Conservation (phyloP, 805 yeast genomes). For the Soucietia sequanensis region DNA sequence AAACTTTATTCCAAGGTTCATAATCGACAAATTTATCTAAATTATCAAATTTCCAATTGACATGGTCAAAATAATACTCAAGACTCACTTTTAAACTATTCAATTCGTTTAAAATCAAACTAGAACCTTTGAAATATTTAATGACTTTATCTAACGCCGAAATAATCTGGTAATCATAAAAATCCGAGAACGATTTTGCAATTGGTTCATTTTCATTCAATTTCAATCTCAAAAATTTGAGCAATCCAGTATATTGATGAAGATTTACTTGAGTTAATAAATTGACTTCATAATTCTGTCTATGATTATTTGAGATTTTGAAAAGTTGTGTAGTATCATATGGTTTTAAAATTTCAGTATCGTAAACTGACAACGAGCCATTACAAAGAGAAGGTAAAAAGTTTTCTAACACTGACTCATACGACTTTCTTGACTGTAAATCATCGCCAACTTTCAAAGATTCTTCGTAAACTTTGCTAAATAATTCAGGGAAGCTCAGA, state of each 20-base stretch:
- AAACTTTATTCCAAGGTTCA: constrained; percentile 4
- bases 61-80: constrained; percentile 1
- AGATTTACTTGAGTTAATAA: constrained; percentile 13
- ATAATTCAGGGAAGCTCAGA: constrained; percentile 8
- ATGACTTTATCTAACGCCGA: constrained; percentile 10
- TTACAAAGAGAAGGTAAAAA: constrained; percentile 8
- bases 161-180: constrained; percentile 4
- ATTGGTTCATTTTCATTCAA: neutral
- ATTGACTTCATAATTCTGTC: constrained; percentile 20
- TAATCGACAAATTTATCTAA: constrained; percentile 9
- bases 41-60: constrained; percentile 6
- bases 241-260: constrained; percentile 14
- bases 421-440: neutral
- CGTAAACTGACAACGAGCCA: constrained; percentile 6
- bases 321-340: constrained; percentile 5
- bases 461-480: constrained; percentile 6
- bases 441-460: neutral
- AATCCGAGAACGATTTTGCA: neutral
- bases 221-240: constrained; percentile 9
- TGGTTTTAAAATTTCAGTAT: neutral
- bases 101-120: constrained; percentile 3
- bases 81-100: constrained; percentile 1
- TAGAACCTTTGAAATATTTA: constrained; percentile 4
- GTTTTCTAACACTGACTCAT: constrained; percentile 1
- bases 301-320: constrained; percentile 9